phyloP scores from a whole-genome alignment of 2,329 filamentous ascomycete species.

The Coniella vitis region DNA sequence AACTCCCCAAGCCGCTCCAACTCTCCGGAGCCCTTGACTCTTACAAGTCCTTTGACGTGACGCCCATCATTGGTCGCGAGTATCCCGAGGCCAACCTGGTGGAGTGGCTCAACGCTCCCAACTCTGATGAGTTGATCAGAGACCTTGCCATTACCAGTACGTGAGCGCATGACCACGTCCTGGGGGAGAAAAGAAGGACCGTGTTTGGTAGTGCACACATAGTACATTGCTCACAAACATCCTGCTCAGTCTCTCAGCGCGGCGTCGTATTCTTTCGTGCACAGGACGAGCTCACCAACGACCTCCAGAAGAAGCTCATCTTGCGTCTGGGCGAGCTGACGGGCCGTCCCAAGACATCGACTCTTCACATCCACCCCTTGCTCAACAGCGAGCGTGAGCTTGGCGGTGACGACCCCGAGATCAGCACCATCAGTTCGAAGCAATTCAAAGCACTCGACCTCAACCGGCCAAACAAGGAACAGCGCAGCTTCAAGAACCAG shows the following conservation, averaged over 20 bases:
- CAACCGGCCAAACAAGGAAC: constrained; percentile 10
- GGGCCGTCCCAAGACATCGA: constrained; percentile 50
- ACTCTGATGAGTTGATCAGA: constrained; percentile 55
- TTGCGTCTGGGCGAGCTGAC: constrained; percentile 52
- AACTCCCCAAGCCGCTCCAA: constrained; percentile 34
- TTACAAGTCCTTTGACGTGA: constrained; percentile 51
- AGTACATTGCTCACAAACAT: no score
- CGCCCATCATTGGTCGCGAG: constrained; percentile 56
- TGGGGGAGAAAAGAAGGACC: no score
- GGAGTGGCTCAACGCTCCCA: constrained; percentile 53
- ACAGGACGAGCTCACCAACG: constrained; percentile 50
- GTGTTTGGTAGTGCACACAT: background rate
- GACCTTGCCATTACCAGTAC: constrained; percentile 62
- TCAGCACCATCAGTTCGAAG: constrained; percentile 53
- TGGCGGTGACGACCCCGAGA: constrained; percentile 44
- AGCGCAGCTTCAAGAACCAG: constrained; percentile 28
- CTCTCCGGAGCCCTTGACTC: constrained; percentile 43
- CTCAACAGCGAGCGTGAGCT: constrained; percentile 47
- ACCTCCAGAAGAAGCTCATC: constrained; percentile 53
- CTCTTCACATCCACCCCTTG: constrained; percentile 54
- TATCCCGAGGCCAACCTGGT: constrained; percentile 52
- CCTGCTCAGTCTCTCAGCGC: constrained; percentile 47
- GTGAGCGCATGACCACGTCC: constrained; percentile 10
- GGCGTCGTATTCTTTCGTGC: constrained; percentile 60
- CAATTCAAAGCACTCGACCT: constrained; percentile 33